A percentile compares a stretch with the other conserved stretches of the same genome.
phyloP scores from a whole-genome alignment of 2,329 filamentous ascomycete genomes.

The Colletotrichum australisinense region DNA sequence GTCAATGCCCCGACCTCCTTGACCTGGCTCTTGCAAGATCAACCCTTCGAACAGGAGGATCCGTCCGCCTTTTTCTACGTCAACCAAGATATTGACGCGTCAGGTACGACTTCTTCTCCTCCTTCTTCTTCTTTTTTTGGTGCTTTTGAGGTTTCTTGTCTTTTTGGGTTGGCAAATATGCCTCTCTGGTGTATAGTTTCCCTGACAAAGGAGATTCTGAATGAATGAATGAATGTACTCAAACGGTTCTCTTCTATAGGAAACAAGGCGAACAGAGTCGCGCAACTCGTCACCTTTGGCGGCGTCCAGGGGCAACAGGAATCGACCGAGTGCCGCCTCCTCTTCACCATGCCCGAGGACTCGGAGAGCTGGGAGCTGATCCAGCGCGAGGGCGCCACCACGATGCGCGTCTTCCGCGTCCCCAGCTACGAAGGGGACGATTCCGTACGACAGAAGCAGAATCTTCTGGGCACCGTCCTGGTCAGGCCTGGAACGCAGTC shows the following conservation, averaged over 20 bases:
- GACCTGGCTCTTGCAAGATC: constrained; percentile 32
- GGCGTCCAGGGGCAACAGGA: background rate
- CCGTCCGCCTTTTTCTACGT: constrained; percentile 36
- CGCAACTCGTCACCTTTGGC: constrained; percentile 33
- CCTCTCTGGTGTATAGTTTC: background rate
- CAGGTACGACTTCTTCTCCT: constrained; percentile 4
- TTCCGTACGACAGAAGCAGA: constrained; percentile 1
- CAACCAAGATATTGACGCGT: constrained; percentile 33
- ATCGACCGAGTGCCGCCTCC: constrained; percentile 16
- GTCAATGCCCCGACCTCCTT: constrained; percentile 27
- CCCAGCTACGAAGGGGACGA: constrained; percentile 4
- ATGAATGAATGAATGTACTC: background rate
- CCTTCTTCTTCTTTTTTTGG: too few species aligned
- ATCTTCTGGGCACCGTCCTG: constrained; percentile 19
- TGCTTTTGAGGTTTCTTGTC: background rate
- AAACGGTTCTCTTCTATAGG: constrained; percentile 14
- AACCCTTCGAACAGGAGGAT: constrained; percentile 34
- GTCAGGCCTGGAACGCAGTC: constrained; percentile 28
- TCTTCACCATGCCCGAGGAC: constrained; percentile 34
- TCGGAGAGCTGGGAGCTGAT: constrained; percentile 36
- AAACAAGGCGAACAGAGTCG: constrained; percentile 32
- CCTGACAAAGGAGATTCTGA: background rate
- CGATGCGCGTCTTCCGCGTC: constrained; percentile 23
- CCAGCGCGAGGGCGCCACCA: constrained; percentile 31
- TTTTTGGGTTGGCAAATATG: background rate